A percentile compares a stretch with the other conserved stretches of the same genome.
Evolutionary conservation across 257 asterid species (phyloP).

Genomic region (Echium plantagineum): DNA sequence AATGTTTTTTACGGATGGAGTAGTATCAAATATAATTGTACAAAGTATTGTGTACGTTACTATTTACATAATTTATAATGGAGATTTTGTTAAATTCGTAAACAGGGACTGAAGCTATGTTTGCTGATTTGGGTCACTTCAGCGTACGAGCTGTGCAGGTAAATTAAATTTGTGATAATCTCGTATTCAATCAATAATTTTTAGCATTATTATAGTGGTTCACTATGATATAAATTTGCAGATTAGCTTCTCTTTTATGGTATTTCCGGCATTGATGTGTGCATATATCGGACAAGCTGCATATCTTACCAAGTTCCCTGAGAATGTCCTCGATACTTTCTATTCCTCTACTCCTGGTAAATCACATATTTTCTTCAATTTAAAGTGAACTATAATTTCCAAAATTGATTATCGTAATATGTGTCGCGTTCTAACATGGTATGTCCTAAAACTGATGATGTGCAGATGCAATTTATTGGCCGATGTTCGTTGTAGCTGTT

Average conservation of each 20-base stretch:
- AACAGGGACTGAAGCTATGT: slow-evolving; percentile 77
- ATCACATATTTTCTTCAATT: too few species aligned
- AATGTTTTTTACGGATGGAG: too few species aligned
- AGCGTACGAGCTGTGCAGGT: slow-evolving; percentile 56
- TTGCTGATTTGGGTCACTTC: slow-evolving; percentile 78
- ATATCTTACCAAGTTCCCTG: slow-evolving; percentile 40
- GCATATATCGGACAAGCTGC: slow-evolving; percentile 71
- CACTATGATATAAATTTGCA: slow-evolving; percentile 8
- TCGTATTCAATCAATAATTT: neutral
- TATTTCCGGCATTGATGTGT: slow-evolving; percentile 36
- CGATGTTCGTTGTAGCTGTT: slow-evolving; percentile 54
- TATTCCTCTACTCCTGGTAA: slow-evolving; percentile 47
- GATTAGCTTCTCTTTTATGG: slow-evolving; percentile 51
- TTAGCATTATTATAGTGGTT: too few species aligned
- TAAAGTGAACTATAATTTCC: too few species aligned
- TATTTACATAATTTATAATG: too few species aligned
- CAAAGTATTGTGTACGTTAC: too few species aligned
- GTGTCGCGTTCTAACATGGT: neutral
- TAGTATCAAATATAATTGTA: too few species aligned
- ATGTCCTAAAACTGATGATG: too few species aligned
- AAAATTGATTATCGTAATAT: too few species aligned
- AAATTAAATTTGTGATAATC: slow-evolving; percentile 20
- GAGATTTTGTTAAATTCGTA: neutral
- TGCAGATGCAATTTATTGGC: slow-evolving; percentile 59
- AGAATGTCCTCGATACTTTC: slow-evolving; percentile 28